These are phyloP conservation scores for Phlebiopsis flavidoalba DNA, from an alignment of 768 basidiomycete genomes.

Conservation along the genomic window DNA sequence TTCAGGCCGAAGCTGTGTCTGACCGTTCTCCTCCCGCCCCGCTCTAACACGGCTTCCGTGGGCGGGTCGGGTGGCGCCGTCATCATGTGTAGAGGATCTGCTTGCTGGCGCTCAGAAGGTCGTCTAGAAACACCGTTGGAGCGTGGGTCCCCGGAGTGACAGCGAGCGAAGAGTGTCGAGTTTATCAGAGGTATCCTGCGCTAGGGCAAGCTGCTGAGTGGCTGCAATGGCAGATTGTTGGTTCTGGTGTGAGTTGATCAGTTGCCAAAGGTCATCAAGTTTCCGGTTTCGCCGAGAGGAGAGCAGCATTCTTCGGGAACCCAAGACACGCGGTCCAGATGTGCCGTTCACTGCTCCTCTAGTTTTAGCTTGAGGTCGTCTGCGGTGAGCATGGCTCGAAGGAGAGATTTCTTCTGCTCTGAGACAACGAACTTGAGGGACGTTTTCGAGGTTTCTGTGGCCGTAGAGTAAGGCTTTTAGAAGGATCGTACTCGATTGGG, in stretches of 20 bases:
- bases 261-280: not conserved
- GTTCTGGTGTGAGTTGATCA: not conserved
- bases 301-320: not conserved
- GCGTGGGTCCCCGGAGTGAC: too few relatives aligned
- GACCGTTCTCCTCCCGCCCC: constrained; percentile 2
- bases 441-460: not conserved
- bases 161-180: not conserved
- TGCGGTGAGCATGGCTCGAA: not conserved
- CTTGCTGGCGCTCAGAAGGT: not conserved
- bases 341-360: not conserved
- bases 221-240: not conserved
- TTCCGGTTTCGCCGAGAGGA: not conserved
- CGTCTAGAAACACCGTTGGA: not conserved
- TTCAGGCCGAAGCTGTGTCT: not conserved
- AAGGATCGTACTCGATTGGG: too few relatives aligned
- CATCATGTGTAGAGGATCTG: not conserved
- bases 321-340: not conserved
- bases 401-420: not conserved
- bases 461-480: not conserved
- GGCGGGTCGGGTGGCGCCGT: too few relatives aligned
- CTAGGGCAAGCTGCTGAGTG: constrained; percentile 1
- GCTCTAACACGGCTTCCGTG: constrained; percentile 1
- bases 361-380: constrained; percentile 2
- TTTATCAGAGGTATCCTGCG: not conserved
- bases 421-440: not conserved